Conservation (phyloP, 305 asterid genomes). For the Fraxinus sp. region DNA sequence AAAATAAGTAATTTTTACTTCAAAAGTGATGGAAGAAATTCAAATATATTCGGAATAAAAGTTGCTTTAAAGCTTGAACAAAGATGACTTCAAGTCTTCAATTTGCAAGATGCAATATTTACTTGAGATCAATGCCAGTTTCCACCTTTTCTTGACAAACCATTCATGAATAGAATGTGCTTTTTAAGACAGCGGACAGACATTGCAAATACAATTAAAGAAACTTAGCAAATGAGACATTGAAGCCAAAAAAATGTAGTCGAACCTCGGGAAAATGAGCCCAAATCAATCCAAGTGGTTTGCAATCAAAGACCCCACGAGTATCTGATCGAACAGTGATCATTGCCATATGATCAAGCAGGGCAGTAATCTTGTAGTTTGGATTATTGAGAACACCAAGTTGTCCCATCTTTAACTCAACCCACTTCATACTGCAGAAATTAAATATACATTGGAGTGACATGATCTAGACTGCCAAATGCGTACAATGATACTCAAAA, state of each 20-base stretch:
- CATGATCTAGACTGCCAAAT: neutral
- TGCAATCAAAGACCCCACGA: constrained; percentile 85
- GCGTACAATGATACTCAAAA: neutral
- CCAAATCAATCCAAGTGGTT: constrained; percentile 96
- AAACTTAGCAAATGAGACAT: neutral
- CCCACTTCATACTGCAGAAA: constrained; percentile 89
- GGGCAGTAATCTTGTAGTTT: constrained; percentile 83
- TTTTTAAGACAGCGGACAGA: neutral
- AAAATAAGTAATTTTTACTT: neutral
- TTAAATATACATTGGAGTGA: constrained; percentile 17
- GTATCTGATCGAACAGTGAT: constrained; percentile 81
- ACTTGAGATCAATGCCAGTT: neutral
- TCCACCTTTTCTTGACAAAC: neutral
- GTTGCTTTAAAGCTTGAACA: neutral
- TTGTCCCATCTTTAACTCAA: constrained; percentile 87
- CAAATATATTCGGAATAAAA: neutral
- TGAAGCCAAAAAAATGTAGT: constrained; percentile 14
- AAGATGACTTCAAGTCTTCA: neutral
- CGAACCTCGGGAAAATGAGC: constrained; percentile 81
- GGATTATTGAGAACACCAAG: constrained; percentile 88
- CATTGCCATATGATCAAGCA: constrained; percentile 88
- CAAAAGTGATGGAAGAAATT: neutral
- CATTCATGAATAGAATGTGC: neutral
- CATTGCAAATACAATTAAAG: neutral
- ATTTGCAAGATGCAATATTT: neutral